phyloP scores from a whole-genome alignment of 768 basidiomycete genomes.

The Phlegmacium glaucopus region DNA sequence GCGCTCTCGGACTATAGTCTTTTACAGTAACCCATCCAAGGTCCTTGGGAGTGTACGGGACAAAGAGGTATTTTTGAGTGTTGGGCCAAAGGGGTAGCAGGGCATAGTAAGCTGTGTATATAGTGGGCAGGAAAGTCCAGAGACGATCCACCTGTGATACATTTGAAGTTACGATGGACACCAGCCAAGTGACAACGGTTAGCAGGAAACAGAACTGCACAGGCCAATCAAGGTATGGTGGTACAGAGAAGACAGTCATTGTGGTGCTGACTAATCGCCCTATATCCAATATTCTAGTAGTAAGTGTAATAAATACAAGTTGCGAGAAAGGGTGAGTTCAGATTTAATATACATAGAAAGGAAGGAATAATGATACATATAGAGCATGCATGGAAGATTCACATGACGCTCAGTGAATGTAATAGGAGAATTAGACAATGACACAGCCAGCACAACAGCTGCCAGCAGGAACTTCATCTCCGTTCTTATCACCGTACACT shows the following conservation, averaged over 20 bases:
- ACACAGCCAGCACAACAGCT: slow-evolving; percentile 74
- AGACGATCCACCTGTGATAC: slow-evolving; percentile 87
- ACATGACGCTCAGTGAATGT: too few species aligned
- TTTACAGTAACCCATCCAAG: slow-evolving; percentile 35
- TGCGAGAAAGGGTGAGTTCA: too few species aligned
- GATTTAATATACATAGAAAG: too few species aligned
- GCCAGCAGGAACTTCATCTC: slow-evolving; percentile 52
- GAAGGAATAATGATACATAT: too few species aligned
- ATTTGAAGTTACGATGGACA: slow-evolving; percentile 69
- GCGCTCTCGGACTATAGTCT: slow-evolving; percentile 65
- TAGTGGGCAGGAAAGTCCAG: slow-evolving; percentile 74
- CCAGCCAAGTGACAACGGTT: slow-evolving; percentile 48
- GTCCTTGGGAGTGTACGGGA: slow-evolving; percentile 54
- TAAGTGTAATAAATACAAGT: too few species aligned
- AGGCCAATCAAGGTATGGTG: slow-evolving; percentile 55
- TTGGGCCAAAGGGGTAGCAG: slow-evolving; percentile 61
- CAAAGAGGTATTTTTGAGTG: slow-evolving; percentile 36
- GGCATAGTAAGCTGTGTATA: slow-evolving; percentile 83
- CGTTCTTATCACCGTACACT: slow-evolving; percentile 46
- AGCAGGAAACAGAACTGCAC: slow-evolving; percentile 52
- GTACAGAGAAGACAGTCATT: slow-evolving; percentile 27
- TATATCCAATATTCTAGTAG: background rate
- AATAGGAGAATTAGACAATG: slow-evolving; percentile 42
- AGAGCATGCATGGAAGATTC: too few species aligned
- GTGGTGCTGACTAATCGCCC: background rate